Percentiles rank a stretch among this genome's conserved stretches.
Conservation (phyloP, 345 rosid genomes). For the Acer saccharum region DNA sequence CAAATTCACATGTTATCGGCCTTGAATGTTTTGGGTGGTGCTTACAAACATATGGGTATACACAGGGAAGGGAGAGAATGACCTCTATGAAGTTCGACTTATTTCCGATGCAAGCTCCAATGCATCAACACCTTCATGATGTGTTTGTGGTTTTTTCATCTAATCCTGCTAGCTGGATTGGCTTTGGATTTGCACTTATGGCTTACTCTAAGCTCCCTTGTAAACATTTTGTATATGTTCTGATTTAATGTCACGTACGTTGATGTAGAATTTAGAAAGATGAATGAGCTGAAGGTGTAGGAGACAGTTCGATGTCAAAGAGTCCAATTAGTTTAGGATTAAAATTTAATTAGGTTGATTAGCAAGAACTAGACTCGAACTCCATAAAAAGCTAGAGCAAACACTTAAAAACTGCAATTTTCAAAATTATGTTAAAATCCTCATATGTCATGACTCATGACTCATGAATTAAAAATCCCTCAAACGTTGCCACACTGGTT, state of each 20-base stretch:
- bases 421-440: no score
- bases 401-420: no score
- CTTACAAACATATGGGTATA: conserved; percentile 10
- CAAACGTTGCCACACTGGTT: no score
- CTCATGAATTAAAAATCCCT: no score
- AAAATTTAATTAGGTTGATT: no score
- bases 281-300: no score
- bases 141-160: conserved; percentile 14
- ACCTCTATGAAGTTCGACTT: conserved; percentile 74
- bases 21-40: not conserved
- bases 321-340: no score
- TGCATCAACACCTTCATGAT: conserved; percentile 43
- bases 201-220: not conserved
- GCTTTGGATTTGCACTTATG: not conserved
- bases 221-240: conserved; percentile 20
- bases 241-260: not conserved
- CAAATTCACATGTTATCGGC: not conserved
- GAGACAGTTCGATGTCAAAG: no score
- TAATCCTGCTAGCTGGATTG: conserved; percentile 12
- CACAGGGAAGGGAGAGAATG: conserved; percentile 71
- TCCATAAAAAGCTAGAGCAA: no score
- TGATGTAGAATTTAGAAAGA: not conserved
- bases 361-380: no score
- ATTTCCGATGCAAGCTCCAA: conserved; percentile 55
- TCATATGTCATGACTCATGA: no score